These are phyloP conservation scores for Candida coquimbonensis DNA, from an alignment of 805 yeast species.

Conservation along the genomic window DNA sequence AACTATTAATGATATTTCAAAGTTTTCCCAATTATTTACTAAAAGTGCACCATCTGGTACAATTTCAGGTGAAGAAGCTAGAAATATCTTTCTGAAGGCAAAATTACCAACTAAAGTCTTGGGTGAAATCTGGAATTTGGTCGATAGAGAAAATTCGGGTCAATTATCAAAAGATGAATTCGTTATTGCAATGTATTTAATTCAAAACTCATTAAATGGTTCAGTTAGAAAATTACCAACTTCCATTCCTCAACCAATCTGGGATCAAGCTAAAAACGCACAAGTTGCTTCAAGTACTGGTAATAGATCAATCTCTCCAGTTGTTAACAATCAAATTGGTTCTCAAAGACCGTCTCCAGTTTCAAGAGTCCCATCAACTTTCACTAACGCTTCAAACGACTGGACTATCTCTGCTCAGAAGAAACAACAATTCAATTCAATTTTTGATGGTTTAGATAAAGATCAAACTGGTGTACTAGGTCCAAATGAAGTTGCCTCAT, in stretches of 20 bases:
- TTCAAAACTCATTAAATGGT: slow-evolving; percentile 72
- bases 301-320: slow-evolving; percentile 6
- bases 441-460: slow-evolving; percentile 76
- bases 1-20: slow-evolving; percentile 49
- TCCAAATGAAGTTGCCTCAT: slow-evolving; percentile 79
- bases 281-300: slow-evolving; percentile 16
- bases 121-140: slow-evolving; percentile 85
- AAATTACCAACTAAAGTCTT: slow-evolving; percentile 68
- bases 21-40: slow-evolving; percentile 66
- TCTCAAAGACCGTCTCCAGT: slow-evolving; percentile 17
- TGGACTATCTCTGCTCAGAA: slow-evolving; percentile 69
- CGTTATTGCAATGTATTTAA: slow-evolving; percentile 89
- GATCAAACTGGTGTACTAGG: slow-evolving; percentile 52
- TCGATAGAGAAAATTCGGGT: slow-evolving; percentile 73
- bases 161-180: slow-evolving; percentile 68
- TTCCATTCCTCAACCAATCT: slow-evolving; percentile 34
- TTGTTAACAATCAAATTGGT: slow-evolving; percentile 11
- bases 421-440: slow-evolving; percentile 68
- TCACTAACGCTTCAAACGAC: slow-evolving; percentile 35
- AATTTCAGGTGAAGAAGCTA: slow-evolving; percentile 76
- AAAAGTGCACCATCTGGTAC: slow-evolving; percentile 52
- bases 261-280: slow-evolving; percentile 28
- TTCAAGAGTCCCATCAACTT: slow-evolving; percentile 31
- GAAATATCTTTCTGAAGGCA: slow-evolving; percentile 83
- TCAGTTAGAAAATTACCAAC: slow-evolving; percentile 51